Conservation (phyloP, 352 stramenopile species). For the Blastocystis sp. region DNA sequence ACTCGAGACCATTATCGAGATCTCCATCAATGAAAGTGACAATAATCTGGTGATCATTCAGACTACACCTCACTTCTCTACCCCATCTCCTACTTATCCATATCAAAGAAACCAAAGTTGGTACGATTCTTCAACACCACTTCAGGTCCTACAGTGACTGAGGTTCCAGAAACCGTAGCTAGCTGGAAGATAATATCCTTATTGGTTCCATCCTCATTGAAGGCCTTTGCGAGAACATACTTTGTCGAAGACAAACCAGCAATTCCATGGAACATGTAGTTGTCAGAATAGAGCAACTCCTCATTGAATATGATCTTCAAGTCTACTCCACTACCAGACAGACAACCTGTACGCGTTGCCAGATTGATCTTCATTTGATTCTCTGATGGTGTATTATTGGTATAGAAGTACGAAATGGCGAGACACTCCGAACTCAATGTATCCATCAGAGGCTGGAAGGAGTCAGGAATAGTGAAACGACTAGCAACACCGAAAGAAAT, state of each 20-base stretch:
- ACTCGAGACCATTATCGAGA: constrained; percentile 51
- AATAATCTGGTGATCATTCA: constrained; percentile 59
- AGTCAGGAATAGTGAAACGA: not conserved
- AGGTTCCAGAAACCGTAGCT: not conserved
- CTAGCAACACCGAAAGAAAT: not conserved
- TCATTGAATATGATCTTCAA: constrained; percentile 4
- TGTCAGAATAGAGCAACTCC: constrained; percentile 17
- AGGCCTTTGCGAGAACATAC: constrained; percentile 51
- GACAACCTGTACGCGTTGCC: constrained; percentile 10
- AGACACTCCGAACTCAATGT: constrained; percentile 22
- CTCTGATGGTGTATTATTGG: not conserved
- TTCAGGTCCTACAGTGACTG: constrained; percentile 26
- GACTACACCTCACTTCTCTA: not conserved
- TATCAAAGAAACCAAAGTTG: constrained; percentile 61
- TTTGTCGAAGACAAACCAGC: constrained; percentile 40
- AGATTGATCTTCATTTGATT: constrained; percentile 31
- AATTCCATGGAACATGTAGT: constrained; percentile 61
- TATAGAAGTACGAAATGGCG: constrained; percentile 52
- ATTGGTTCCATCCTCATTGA: not conserved
- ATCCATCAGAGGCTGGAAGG: constrained; percentile 43
- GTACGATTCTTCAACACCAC: constrained; percentile 29
- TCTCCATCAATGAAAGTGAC: constrained; percentile 60
- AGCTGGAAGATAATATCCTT: constrained; percentile 58
- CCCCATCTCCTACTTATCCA: constrained; percentile 47
- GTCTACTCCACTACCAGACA: not conserved